A percentile compares a stretch with the other conserved stretches of the same genome.
Evolutionary conservation across 768 basidiomycete genomes (phyloP).

Genomic region (Rhodotorula diobovata): DNA sequence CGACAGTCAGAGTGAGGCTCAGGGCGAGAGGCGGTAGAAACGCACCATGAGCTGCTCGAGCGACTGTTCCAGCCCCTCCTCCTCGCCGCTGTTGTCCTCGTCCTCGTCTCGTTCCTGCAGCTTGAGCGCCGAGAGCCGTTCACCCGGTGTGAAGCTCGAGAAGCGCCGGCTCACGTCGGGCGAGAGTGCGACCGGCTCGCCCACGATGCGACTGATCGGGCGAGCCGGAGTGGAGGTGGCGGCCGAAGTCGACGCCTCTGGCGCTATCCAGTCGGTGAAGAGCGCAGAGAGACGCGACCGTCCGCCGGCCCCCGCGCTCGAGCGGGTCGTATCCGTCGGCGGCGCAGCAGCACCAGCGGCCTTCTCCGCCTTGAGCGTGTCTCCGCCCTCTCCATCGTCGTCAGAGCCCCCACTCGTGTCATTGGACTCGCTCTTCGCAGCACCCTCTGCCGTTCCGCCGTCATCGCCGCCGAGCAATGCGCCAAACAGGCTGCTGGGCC

Average conservation of each 20-base stretch:
- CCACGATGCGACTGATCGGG: constrained; percentile 25
- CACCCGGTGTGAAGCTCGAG: constrained; percentile 31
- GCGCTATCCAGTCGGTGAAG: constrained; percentile 38
- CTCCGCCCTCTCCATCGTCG: constrained; percentile 51
- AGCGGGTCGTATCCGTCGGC: neutral
- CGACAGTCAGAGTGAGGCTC: no score
- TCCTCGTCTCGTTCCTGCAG: constrained; percentile 5
- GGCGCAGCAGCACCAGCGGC: neutral
- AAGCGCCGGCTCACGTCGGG: constrained; percentile 13
- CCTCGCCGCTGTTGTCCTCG: constrained; percentile 47
- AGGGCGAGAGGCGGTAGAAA: neutral
- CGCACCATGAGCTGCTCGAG: constrained; percentile 69
- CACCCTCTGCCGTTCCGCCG: constrained; percentile 50
- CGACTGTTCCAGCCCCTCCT: constrained; percentile 49
- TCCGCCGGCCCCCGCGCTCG: neutral
- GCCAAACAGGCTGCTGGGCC: constrained; percentile 71
- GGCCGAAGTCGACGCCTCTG: neutral
- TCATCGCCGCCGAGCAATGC: constrained; percentile 47
- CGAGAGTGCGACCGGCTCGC: constrained; percentile 35
- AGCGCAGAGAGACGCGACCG: constrained; percentile 38
- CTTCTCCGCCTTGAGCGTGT: constrained; percentile 38
- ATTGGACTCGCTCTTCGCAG: neutral
- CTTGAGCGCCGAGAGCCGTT: constrained; percentile 13
- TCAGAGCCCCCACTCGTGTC: no score
- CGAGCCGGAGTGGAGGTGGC: neutral